These are phyloP conservation scores for Ascochyta fabae DNA, from an alignment of 2,329 filamentous ascomycete genomes.

Conservation along the genomic window DNA sequence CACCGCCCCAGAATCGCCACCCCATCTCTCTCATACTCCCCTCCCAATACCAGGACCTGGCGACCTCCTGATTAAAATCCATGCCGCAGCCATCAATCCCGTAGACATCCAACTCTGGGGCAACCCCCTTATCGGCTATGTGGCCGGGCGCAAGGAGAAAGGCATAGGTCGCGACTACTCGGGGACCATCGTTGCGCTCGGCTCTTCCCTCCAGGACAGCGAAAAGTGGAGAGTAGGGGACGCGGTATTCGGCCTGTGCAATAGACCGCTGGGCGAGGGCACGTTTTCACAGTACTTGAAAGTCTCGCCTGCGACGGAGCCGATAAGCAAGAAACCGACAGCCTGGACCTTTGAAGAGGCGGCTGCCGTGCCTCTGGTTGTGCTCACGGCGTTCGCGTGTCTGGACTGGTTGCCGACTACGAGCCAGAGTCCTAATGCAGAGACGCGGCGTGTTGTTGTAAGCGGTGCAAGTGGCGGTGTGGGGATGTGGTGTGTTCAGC, in stretches of 20 bases:
- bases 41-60: conserved; percentile 21
- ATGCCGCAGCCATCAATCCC: conserved; percentile 56
- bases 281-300: conserved; percentile 38
- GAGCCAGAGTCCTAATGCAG: conserved; percentile 9
- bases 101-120: conserved; percentile 50
- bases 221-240: conserved; percentile 32
- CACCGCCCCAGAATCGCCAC: conserved; percentile 29
- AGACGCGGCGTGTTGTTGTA: conserved; percentile 33
- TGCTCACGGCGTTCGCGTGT: conserved; percentile 47
- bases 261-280: conserved; percentile 31
- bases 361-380: conserved; percentile 47
- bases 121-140: conserved; percentile 37
- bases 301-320: conserved; percentile 23
- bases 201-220: conserved; percentile 18
- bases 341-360: conserved; percentile 30
- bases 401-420: conserved; percentile 34
- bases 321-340: conserved; percentile 33
- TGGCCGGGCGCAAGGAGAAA: conserved; percentile 36
- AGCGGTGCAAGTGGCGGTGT: conserved; percentile 43
- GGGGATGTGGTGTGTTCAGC: conserved; percentile 46
- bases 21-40: conserved; percentile 31
- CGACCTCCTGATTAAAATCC: conserved; percentile 50
- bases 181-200: conserved; percentile 49
- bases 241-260: conserved; percentile 36
- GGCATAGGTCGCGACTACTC: conserved; percentile 56